These are phyloP conservation scores for Rutstroemia sydowiana DNA, from an alignment of 2,329 filamentous ascomycete species.

Conservation along the genomic window DNA sequence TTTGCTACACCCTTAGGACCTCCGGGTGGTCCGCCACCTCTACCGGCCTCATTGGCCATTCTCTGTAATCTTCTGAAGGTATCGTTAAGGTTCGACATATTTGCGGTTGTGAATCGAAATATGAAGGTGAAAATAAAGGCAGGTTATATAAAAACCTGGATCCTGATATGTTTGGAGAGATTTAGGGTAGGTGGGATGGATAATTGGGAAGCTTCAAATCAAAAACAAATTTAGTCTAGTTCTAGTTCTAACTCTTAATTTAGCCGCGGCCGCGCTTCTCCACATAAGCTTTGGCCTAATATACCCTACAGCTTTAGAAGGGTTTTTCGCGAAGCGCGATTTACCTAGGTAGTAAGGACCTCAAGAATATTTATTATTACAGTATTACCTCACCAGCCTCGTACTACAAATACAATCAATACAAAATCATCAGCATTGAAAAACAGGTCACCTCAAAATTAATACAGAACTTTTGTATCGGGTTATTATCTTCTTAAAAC, in stretches of 20 bases:
- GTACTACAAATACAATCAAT: neutral
- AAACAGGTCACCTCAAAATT: neutral
- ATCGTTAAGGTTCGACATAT: constrained; percentile 50
- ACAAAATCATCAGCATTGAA: neutral
- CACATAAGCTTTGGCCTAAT: constrained; percentile 7
- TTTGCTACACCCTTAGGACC: constrained; percentile 45
- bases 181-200: neutral
- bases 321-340: constrained; percentile 5
- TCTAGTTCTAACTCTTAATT: constrained; percentile 5
- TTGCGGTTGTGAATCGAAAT: constrained; percentile 9
- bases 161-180: neutral
- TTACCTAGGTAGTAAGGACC: neutral
- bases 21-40: constrained; percentile 32
- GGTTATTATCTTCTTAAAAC: neutral
- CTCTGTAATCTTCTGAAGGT: constrained; percentile 56
- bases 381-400: no score
- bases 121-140: neutral
- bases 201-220: constrained; percentile 3
- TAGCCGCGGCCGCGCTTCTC: constrained; percentile 2
- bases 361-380: no score
- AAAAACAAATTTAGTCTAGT: constrained; percentile 8
- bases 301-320: neutral
- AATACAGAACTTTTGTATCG: neutral
- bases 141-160: constrained; percentile 3
- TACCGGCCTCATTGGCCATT: constrained; percentile 49